phyloP scores from a whole-genome alignment of 108 stramenopile genomes.

The Pseudonitzschia multistriata region DNA sequence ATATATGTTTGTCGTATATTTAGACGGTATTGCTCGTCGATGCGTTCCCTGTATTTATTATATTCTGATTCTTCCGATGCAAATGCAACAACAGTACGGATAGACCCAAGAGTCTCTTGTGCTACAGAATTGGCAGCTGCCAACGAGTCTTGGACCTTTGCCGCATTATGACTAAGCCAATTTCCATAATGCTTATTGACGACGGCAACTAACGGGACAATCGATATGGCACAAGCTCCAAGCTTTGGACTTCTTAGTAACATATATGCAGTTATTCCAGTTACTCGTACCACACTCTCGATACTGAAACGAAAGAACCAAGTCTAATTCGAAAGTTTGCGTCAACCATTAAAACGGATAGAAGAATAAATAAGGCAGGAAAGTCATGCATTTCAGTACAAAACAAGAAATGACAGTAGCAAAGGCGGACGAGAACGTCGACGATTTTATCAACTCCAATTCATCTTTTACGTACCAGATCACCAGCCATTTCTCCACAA shows the following conservation, averaged over 20 bases:
- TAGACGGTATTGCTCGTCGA: conserved; percentile 74
- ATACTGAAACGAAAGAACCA: conserved; percentile 91
- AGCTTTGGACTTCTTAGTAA: conserved; percentile 67
- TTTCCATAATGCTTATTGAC: conserved; percentile 85
- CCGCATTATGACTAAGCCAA: conserved; percentile 76
- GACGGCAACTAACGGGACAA: conserved; percentile 78
- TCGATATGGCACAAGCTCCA: conserved; percentile 69
- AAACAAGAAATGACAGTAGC: conserved; percentile 8
- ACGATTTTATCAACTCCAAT: no score
- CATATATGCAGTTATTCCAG: conserved; percentile 82
- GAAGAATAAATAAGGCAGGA: not conserved
- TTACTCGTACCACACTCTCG: conserved; percentile 82
- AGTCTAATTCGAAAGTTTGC: no score
- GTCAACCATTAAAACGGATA: not conserved
- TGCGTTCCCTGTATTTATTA: conserved; percentile 62
- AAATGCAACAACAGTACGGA: conserved; percentile 85
- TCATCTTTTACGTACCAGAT: conserved; percentile 25
- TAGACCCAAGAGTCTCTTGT: conserved; percentile 76
- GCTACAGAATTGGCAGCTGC: conserved; percentile 82
- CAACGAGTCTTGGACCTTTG: conserved; percentile 75
- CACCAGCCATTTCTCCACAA: conserved; percentile 83
- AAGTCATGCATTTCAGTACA: no score
- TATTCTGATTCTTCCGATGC: conserved; percentile 70
- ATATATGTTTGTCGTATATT: conserved; percentile 77
- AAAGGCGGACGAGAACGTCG: not conserved